phyloP scores from a whole-genome alignment of 805 yeast species.

The Hanseniaspora mollemarum region DNA sequence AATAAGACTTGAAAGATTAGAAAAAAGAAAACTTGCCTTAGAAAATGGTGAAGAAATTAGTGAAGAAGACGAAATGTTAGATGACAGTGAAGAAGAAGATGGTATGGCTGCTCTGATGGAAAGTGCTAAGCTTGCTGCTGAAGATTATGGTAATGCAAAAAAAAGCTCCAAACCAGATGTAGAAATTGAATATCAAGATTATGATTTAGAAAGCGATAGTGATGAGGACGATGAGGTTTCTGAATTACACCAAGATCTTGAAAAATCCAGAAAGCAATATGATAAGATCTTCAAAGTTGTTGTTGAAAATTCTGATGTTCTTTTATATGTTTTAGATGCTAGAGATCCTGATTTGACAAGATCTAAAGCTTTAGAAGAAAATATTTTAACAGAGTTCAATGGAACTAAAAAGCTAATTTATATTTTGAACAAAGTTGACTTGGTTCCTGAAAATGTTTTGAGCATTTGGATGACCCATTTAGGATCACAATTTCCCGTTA shows the following conservation, averaged over 20 bases:
- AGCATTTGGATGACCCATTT: conserved; percentile 74
- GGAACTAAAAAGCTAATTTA: conserved; percentile 64
- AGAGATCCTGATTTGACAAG: conserved; percentile 95
- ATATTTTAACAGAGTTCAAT: conserved; percentile 57
- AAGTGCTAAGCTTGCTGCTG: conserved; percentile 83
- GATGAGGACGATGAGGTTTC: conserved; percentile 35
- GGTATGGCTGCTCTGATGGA: conserved; percentile 73
- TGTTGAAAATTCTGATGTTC: conserved; percentile 82
- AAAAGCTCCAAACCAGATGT: conserved; percentile 32
- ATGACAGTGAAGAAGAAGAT: conserved; percentile 16
- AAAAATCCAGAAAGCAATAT: conserved; percentile 76
- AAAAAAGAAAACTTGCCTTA: conserved; percentile 29
- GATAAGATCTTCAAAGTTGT: conserved; percentile 90
- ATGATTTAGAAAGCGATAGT: conserved; percentile 29
- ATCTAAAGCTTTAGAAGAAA: conserved; percentile 81
- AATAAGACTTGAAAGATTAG: conserved; percentile 40
- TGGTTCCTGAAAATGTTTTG: conserved; percentile 75
- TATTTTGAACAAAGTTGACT: conserved; percentile 81
- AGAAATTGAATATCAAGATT: conserved; percentile 41
- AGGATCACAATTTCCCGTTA: conserved; percentile 76
- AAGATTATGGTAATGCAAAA: conserved; percentile 44
- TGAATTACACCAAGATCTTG: conserved; percentile 34
- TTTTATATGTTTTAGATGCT: conserved; percentile 89
- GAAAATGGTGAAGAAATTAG: conserved; percentile 31
- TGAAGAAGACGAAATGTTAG: conserved; percentile 25